These are phyloP conservation scores for Coniella vitis DNA, from an alignment of 2,329 filamentous ascomycete genomes.

Conservation along the genomic window DNA sequence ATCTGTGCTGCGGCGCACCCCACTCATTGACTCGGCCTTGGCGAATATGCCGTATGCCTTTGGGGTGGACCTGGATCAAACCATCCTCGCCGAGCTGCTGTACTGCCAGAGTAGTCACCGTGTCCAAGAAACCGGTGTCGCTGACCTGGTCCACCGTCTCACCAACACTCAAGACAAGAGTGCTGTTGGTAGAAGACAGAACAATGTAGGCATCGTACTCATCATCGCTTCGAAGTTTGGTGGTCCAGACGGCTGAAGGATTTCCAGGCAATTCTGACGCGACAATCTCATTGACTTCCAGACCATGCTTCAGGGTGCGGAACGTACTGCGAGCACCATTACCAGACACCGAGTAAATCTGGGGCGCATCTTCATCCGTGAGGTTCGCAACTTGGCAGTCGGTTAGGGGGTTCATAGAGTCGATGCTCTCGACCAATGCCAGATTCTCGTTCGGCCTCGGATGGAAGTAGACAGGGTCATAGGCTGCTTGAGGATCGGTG, in stretches of 20 bases:
- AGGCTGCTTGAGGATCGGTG: conserved; percentile 63
- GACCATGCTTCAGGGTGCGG: conserved; percentile 82
- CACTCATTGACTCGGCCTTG: conserved; percentile 80
- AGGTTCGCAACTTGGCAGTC: conserved; percentile 90
- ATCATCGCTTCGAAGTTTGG: conserved; percentile 74
- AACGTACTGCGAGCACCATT: conserved; percentile 85
- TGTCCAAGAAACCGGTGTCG: conserved; percentile 85
- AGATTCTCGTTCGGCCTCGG: conserved; percentile 75
- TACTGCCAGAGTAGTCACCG: conserved; percentile 82
- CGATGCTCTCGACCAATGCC: conserved; percentile 74
- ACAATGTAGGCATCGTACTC: conserved; percentile 92
- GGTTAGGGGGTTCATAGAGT: conserved; percentile 84
- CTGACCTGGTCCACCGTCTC: conserved; percentile 95
- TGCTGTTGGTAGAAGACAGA: conserved; percentile 85
- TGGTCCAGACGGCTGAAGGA: conserved; percentile 92
- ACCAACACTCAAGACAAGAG: conserved; percentile 87
- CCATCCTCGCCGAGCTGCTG: conserved; percentile 92
- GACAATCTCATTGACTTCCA: conserved; percentile 93
- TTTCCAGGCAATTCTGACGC: conserved; percentile 83
- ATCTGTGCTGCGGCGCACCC: conserved; percentile 86
- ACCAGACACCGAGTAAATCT: conserved; percentile 90
- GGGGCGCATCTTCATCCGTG: conserved; percentile 86
- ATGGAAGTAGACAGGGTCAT: conserved; percentile 77
- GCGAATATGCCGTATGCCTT: conserved; percentile 86
- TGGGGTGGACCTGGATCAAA: conserved; percentile 91